Conservation (phyloP, 2,329 filamentous ascomycete genomes). For the Talaromyces funiculosus region DNA sequence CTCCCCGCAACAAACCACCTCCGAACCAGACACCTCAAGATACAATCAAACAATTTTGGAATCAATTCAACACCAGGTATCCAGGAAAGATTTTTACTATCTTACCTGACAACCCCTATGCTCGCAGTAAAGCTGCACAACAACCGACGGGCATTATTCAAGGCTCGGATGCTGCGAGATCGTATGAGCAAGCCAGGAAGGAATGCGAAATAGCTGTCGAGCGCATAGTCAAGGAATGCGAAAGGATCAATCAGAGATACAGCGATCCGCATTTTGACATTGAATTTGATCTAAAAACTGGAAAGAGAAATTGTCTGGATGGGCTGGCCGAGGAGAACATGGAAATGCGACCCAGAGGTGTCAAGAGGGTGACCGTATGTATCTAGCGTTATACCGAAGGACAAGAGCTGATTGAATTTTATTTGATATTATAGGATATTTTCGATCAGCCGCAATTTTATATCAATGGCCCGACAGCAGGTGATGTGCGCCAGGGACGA, state of each 20-base stretch:
- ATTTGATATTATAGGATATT: slow-evolving; percentile 53
- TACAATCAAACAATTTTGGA: slow-evolving; percentile 67
- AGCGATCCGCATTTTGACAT: slow-evolving; percentile 83
- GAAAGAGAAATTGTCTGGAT: slow-evolving; percentile 48
- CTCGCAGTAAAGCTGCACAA: slow-evolving; percentile 54
- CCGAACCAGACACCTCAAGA: slow-evolving; percentile 58
- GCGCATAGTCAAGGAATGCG: slow-evolving; percentile 59
- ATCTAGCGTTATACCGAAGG: neutral
- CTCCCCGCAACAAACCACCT: slow-evolving; percentile 23
- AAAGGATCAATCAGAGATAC: slow-evolving; percentile 77
- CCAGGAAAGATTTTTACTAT: slow-evolving; percentile 69
- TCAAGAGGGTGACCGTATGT: slow-evolving; percentile 61
- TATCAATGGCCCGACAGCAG: slow-evolving; percentile 68
- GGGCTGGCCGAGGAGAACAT: slow-evolving; percentile 35
- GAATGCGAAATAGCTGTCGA: slow-evolving; percentile 60
- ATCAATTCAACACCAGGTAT: slow-evolving; percentile 62
- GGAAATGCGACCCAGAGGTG: slow-evolving; percentile 59
- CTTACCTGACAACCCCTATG: slow-evolving; percentile 63
- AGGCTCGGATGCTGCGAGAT: slow-evolving; percentile 55
- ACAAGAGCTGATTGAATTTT: neutral
- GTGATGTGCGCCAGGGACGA: slow-evolving; percentile 71
- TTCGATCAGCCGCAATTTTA: slow-evolving; percentile 73
- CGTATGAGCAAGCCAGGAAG: slow-evolving; percentile 66
- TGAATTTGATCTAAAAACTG: slow-evolving; percentile 65
- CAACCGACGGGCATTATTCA: slow-evolving; percentile 50